Evolutionary conservation across 371 early-diverging fungal species (phyloP).

Genomic region (Saksenaea vasiformis): DNA sequence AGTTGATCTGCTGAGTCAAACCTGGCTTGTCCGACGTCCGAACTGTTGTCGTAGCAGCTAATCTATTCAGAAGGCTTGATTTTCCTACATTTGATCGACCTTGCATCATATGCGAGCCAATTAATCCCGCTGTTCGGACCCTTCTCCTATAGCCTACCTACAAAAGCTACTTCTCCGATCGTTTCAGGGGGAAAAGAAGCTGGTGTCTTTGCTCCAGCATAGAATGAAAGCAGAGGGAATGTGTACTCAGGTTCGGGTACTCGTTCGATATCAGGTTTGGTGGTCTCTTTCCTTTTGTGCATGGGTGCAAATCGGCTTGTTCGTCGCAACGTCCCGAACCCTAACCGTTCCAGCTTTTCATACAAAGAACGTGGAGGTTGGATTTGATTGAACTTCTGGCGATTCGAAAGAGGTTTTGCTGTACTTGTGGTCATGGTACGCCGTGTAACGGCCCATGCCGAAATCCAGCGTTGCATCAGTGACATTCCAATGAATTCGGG

Average conservation of each 20-base stretch:
- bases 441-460: not conserved
- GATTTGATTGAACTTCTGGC: constrained; percentile 46
- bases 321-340: constrained; percentile 41
- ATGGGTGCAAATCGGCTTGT: constrained; percentile 39
- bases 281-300: constrained; percentile 21
- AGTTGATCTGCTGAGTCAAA: constrained; percentile 80
- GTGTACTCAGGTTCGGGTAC: constrained; percentile 35
- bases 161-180: constrained; percentile 70
- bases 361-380: constrained; percentile 41
- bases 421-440: not conserved
- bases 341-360: constrained; percentile 44
- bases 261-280: constrained; percentile 12
- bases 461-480: not conserved
- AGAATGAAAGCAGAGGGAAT: constrained; percentile 65
- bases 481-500: not conserved
- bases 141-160: constrained; percentile 34
- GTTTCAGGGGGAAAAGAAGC: constrained; percentile 62
- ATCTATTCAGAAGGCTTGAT: constrained; percentile 71
- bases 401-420: constrained; percentile 35
- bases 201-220: constrained; percentile 68
- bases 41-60: constrained; percentile 64
- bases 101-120: not conserved
- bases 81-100: constrained; percentile 84
- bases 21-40: constrained; percentile 78
- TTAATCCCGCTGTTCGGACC: not conserved